Base-by-base conservation (phyloP, 2,329 filamentous ascomycete species). In the Claviceps capensis region DNA sequence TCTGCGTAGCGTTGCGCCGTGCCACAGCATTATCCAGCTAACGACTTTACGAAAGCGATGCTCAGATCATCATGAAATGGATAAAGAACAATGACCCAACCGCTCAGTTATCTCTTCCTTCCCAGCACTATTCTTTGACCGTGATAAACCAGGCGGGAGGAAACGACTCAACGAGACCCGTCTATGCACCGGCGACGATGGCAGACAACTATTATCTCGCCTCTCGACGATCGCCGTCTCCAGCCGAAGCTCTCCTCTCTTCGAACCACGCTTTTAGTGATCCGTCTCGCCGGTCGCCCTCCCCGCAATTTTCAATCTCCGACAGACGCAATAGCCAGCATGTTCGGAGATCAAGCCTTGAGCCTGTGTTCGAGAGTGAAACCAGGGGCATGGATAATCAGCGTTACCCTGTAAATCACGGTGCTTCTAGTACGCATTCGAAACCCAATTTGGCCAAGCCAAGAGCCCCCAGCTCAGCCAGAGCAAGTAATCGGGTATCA, bases 281-380 rank as follows among this genome's bases (percentile, higher is more conserved):
- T 37, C 14, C 38, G 4, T 40, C 41, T 38, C 53, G 47, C 13
- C 53, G 47, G 22, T 37, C 47, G n/a, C 50, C 50, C 14, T 54
- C 50, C 8, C 53, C 53, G 11, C 22, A 54, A 47, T 14, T 47
- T 48, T 22, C 43, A 5, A 50, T 46, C 30, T 17, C 50, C 5
- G 53, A 53, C 2, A 53, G 40, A 17, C 48, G 52, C 9, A 48
- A 40, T 19, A 43, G 44, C 17, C 48, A 53, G 3, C 37, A 51
- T n/a, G 41, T 45, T 26, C 43, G 52, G 16, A 47, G 44, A 45
- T 48, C 48, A 16, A 51, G 40, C 30, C 40, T 53, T 30, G 52
- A 53, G 38, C 52, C 52, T n/a, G 52, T 53, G 11, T 42, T 54
- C 2, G 50, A 52, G 22, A 43, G 49, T 5, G 49, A 52, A 38